phyloP scores from a whole-genome alignment of 73 alveolate genomes.

The Symbiodinium pilosum region DNA sequence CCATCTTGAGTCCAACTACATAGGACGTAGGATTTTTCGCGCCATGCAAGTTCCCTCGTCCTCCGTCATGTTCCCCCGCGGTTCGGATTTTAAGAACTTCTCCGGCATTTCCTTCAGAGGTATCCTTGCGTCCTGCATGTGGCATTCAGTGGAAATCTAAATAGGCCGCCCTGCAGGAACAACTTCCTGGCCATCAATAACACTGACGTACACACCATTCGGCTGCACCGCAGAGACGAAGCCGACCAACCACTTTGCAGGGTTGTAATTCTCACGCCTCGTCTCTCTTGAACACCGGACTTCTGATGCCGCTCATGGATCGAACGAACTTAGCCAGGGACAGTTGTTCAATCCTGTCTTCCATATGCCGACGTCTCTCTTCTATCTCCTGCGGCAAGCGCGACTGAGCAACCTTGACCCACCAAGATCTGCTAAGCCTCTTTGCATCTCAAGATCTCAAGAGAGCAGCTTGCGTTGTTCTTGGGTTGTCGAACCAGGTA shows the following conservation, averaged over 20 bases:
- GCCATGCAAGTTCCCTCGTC: no score
- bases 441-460: no score
- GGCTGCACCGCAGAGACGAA: constrained; percentile 54
- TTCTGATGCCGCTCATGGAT: neutral
- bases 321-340: neutral
- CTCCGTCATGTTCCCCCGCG: no score
- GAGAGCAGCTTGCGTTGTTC: no score
- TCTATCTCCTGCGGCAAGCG: constrained; percentile 66
- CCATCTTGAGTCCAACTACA: no score
- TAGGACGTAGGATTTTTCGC: no score
- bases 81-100: neutral
- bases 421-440: no score
- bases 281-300: no score
- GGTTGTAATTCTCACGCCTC: constrained; percentile 74
- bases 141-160: no score
- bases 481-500: no score
- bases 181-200: constrained; percentile 45
- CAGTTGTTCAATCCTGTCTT: constrained; percentile 47
- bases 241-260: constrained; percentile 46
- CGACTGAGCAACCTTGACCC: no score
- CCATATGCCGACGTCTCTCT: constrained; percentile 66
- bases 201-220: constrained; percentile 49
- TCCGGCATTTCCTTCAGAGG: constrained; percentile 19
- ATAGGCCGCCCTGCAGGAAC: no score
- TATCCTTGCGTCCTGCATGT: constrained; percentile 19